Evolutionary conservation across 345 rosid genomes (phyloP), one percentile per base, ranked within the genome.

Genomic region (Populus pruinosa): DNA sequence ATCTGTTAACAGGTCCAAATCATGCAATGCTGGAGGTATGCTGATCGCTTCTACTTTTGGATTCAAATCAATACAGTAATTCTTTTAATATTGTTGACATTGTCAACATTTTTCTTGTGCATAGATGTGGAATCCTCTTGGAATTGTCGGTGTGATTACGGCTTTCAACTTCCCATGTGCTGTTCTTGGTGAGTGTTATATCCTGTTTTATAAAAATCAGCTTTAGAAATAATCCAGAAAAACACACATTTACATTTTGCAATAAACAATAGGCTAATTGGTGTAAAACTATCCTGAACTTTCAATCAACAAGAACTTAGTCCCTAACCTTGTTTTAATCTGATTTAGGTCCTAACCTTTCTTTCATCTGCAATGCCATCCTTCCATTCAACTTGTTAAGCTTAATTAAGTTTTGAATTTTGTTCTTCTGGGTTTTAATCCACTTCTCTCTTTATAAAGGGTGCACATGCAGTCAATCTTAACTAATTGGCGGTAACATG

Each of bases 91-190:
- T 44, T 33, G 16, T 79, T 83, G 73, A 79, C 69, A 27, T 80
- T 79, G 39, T 68, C 49, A 36, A 27, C 38, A 25, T 80, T 31
- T 79, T 20, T 69, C 78, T 68, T 76, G 44, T 78, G 73, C 17
- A 70, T 90, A 96, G 99, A 94, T 84, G 83, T 96, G 98, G 98
- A 96, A 94, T 88, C 99, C 99, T 80, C 92, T 93, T 67, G 98
- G 98, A 75, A 83, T 96, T 65, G 98, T 93, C 53, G 99, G 98
- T 76, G 99, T 96, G 27, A 96, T 96, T 72, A 96, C 99, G 36
- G 97, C 99, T 36, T 96, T 92, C 82, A 92, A 96, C 85, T 94
- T 96, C 75, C 99, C 97, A 11, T 94, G 97, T 84, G 98, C 98
- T 61, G 99, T 94, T 83, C 97, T 96, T 76, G 98, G 98, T 96